Evolutionary conservation across 192 early-diverging fungal genomes (phyloP).

Genomic region (Umbelopsis isabellina): DNA sequence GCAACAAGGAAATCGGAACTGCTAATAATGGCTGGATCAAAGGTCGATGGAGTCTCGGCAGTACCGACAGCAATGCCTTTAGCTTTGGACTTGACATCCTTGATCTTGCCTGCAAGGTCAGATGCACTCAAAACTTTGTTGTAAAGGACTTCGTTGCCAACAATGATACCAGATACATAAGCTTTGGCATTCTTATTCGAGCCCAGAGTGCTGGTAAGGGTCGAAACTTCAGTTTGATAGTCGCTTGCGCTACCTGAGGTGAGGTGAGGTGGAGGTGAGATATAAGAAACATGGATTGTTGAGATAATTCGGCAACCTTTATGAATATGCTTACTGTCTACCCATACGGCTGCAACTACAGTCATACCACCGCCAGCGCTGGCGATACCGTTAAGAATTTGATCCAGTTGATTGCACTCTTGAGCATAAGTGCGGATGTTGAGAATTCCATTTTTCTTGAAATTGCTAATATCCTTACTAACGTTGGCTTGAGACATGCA

Average conservation of each 20-base stretch:
- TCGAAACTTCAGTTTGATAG: constrained; percentile 29
- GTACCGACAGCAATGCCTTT: constrained; percentile 45
- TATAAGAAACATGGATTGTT: neutral
- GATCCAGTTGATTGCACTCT: constrained; percentile 34
- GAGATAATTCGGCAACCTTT: neutral
- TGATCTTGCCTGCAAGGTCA: constrained; percentile 29
- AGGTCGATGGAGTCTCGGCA: constrained; percentile 57
- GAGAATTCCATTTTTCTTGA: constrained; percentile 29
- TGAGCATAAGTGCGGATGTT: constrained; percentile 41
- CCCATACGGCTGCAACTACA: constrained; percentile 38
- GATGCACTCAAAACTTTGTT: neutral
- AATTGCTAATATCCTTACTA: neutral
- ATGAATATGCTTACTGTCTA: constrained; percentile 22
- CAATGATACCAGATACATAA: constrained; percentile 26
- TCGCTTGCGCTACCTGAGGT: neutral
- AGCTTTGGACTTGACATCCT: constrained; percentile 25
- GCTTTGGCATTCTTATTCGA: neutral
- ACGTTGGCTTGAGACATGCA: constrained; percentile 23
- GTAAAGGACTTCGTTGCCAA: constrained; percentile 35
- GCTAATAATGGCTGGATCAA: constrained; percentile 38
- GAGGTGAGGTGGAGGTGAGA: no score
- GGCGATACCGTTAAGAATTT: constrained; percentile 30
- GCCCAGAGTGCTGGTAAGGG: neutral
- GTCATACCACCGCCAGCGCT: constrained; percentile 24
- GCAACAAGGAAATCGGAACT: constrained; percentile 60